phyloP scores from a whole-genome alignment of 768 basidiomycete genomes.

The Candolleomyces efflorescens region DNA sequence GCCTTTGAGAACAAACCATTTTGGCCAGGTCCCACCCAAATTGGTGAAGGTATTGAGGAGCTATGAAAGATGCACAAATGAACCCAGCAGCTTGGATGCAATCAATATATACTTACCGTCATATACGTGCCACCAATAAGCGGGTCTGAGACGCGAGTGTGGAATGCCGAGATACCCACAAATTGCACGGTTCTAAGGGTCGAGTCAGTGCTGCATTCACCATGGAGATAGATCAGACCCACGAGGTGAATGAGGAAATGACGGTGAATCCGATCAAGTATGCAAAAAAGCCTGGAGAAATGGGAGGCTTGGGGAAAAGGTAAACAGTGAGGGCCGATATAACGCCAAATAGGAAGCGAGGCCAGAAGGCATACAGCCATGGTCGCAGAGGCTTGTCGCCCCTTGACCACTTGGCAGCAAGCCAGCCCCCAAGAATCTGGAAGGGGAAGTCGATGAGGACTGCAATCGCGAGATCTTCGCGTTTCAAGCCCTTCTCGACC shows the following conservation, averaged over 20 bases:
- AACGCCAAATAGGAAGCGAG: slow-evolving; percentile 69
- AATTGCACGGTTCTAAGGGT: slow-evolving; percentile 88
- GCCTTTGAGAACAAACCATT: slow-evolving; percentile 93
- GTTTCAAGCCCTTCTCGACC: slow-evolving; percentile 93
- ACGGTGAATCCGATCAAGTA: slow-evolving; percentile 82
- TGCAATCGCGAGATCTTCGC: slow-evolving; percentile 93
- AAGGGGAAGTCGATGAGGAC: slow-evolving; percentile 98
- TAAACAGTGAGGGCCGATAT: slow-evolving; percentile 75
- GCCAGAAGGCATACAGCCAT: slow-evolving; percentile 93
- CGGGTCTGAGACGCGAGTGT: slow-evolving; percentile 93
- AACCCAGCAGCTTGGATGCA: slow-evolving; percentile 1
- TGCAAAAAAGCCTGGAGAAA: slow-evolving; percentile 72
- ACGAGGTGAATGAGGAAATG: slow-evolving; percentile 81
- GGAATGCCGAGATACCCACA: slow-evolving; percentile 98
- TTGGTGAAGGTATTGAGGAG: slow-evolving; percentile 94
- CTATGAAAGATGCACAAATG: slow-evolving; percentile 33
- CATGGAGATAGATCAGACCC: slow-evolving; percentile 24
- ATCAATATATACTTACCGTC: slow-evolving; percentile 62
- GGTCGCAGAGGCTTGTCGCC: slow-evolving; percentile 77
- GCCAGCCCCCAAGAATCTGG: slow-evolving; percentile 92
- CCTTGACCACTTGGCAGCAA: slow-evolving; percentile 87
- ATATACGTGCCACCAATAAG: slow-evolving; percentile 98
- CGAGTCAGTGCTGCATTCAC: background rate
- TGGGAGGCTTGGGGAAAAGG: slow-evolving; percentile 77
- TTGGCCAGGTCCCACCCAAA: slow-evolving; percentile 97